Evolutionary conservation across 2,329 filamentous ascomycete species (phyloP).

Genomic region (Daldinia eschscholtzii): DNA sequence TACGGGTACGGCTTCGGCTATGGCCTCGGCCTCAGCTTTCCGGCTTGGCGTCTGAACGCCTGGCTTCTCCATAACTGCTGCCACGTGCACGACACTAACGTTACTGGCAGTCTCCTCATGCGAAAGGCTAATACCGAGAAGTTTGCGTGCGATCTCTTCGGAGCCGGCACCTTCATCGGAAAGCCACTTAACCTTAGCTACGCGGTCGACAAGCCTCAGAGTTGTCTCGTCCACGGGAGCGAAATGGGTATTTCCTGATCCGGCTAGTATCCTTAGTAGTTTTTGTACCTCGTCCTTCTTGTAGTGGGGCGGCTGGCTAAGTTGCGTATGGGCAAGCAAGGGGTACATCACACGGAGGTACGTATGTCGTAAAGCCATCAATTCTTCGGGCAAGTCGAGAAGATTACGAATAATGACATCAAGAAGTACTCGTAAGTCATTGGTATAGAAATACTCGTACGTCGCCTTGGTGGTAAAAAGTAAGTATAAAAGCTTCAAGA

Average conservation of each 20-base stretch:
- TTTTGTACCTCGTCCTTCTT: slow-evolving; percentile 87
- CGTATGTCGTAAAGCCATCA: slow-evolving; percentile 83
- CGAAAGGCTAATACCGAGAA: slow-evolving; percentile 79
- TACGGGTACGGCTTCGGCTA: neutral
- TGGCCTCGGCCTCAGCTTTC: slow-evolving; percentile 50
- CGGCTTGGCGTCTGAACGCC: slow-evolving; percentile 85
- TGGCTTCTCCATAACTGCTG: slow-evolving; percentile 83
- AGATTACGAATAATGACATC: slow-evolving; percentile 97
- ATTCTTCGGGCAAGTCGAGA: slow-evolving; percentile 92
- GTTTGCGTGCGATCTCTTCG: slow-evolving; percentile 66
- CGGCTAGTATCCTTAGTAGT: slow-evolving; percentile 78
- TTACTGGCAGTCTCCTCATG: slow-evolving; percentile 75
- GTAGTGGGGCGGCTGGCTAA: slow-evolving; percentile 88
- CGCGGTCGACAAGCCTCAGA: slow-evolving; percentile 80
- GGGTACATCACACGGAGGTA: slow-evolving; percentile 95
- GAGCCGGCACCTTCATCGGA: slow-evolving; percentile 55
- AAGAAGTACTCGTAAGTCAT: slow-evolving; percentile 91
- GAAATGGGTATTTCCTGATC: slow-evolving; percentile 78
- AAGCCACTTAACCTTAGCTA: slow-evolving; percentile 79
- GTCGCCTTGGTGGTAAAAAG: slow-evolving; percentile 93
- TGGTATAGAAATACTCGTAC: slow-evolving; percentile 98
- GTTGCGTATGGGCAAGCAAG: slow-evolving; percentile 89
- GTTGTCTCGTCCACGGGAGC: slow-evolving; percentile 86
- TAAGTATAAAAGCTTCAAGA: slow-evolving; percentile 93
- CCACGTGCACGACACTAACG: slow-evolving; percentile 82